Conservation (phyloP, 257 asterid genomes). For the Gardenia jasminoides region DNA sequence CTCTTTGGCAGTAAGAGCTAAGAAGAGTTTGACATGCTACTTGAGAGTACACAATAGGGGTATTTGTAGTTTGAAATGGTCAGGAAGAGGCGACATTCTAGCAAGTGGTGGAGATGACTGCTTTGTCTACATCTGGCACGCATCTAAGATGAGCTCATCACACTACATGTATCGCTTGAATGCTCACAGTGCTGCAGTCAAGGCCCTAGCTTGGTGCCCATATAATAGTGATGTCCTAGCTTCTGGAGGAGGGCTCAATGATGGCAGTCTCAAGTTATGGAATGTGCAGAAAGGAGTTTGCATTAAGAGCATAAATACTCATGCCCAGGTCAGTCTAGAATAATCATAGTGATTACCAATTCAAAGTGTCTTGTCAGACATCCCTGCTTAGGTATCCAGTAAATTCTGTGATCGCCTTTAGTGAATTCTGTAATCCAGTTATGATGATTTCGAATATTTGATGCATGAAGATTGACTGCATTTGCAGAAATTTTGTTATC, state of each 20-base stretch:
- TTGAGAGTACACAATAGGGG: slow-evolving; percentile 44
- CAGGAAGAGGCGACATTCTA: slow-evolving; percentile 43
- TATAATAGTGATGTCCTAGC: slow-evolving; percentile 55
- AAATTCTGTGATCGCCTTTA: no score
- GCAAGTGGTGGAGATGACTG: slow-evolving; percentile 82
- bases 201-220: slow-evolving; percentile 93
- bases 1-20: slow-evolving; percentile 52
- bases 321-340: slow-evolving; percentile 51
- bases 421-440: no score
- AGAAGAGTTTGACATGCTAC: slow-evolving; percentile 36
- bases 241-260: slow-evolving; percentile 71
- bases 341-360: background rate
- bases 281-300: slow-evolving; percentile 56
- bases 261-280: slow-evolving; percentile 70
- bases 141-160: slow-evolving; percentile 51
- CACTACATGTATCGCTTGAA: slow-evolving; percentile 36
- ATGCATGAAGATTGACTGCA: background rate
- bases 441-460: no score
- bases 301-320: slow-evolving; percentile 47
- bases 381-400: background rate
- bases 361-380: background rate
- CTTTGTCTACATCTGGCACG: slow-evolving; percentile 60
- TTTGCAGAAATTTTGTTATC: background rate
- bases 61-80: slow-evolving; percentile 80
- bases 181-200: slow-evolving; percentile 66